These are phyloP conservation scores for Yueomyces sp. DNA, from an alignment of 1,139 yeast species.

Conservation along the genomic window DNA sequence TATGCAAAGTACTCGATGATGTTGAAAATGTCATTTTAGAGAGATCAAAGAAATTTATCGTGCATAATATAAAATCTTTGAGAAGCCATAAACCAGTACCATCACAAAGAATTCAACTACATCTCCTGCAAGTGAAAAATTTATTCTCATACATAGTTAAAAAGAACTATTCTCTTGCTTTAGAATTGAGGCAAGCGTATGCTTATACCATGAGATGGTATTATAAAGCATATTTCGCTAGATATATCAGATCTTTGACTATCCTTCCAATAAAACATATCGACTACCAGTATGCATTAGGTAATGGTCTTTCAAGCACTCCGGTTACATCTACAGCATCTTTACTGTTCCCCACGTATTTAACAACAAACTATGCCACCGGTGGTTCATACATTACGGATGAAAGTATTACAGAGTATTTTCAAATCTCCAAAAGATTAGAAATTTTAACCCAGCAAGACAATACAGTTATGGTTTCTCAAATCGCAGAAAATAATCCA, in stretches of 20 bases:
- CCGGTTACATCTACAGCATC: conserved; percentile 8
- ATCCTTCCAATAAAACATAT: conserved; percentile 41
- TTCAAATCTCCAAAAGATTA: conserved; percentile 45
- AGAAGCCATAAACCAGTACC: conserved; percentile 40
- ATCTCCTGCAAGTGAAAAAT: conserved; percentile 47
- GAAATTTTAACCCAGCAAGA: conserved; percentile 41
- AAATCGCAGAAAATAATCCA: conserved; percentile 70
- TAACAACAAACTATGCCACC: conserved; percentile 14
- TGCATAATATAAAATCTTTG: conserved; percentile 49
- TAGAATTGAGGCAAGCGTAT: conserved; percentile 72
- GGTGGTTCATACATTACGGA: conserved; percentile 9
- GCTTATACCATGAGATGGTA: conserved; percentile 89
- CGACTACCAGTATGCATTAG: conserved; percentile 33
- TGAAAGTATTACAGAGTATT: conserved; percentile 31
- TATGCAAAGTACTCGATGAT: conserved; percentile 24
- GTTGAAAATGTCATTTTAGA: conserved; percentile 40
- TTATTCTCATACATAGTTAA: conserved; percentile 42
- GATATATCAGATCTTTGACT: conserved; percentile 67
- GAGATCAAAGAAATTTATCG: conserved; percentile 58
- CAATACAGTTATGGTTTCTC: conserved; percentile 64
- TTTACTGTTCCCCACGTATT: conserved; percentile 13
- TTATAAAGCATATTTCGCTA: conserved; percentile 63
- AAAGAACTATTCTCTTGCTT: conserved; percentile 52
- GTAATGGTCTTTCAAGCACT: conserved; percentile 17
- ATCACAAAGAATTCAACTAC: conserved; percentile 66